Conservation (phyloP, 2,329 filamentous ascomycete genomes). For the Calonectria honghensis region DNA sequence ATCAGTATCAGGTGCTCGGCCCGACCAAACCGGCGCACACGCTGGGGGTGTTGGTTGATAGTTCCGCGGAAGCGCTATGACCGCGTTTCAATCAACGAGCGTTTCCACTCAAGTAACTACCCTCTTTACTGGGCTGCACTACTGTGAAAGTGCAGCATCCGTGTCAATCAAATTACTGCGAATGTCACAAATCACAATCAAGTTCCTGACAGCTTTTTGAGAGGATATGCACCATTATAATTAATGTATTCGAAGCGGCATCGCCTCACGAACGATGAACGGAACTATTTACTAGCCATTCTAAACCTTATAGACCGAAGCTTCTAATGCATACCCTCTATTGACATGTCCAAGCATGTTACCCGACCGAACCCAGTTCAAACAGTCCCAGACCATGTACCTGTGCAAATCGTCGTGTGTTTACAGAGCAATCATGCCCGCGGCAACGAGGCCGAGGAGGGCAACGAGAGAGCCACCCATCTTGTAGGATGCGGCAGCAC, state of each 20-base stretch:
- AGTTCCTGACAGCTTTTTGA: neutral
- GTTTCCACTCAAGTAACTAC: conserved; percentile 11
- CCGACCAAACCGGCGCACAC: neutral
- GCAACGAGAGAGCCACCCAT: conserved; percentile 47
- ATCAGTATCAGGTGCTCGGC: conserved; percentile 14
- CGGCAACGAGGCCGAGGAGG: conserved; percentile 50
- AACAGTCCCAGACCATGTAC: conserved; percentile 24
- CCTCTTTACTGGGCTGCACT: too few relatives aligned
- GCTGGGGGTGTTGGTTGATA: neutral
- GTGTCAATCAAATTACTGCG: neutral
- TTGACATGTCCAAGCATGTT: conserved; percentile 25
- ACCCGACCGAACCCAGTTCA: conserved; percentile 20
- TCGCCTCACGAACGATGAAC: conserved; percentile 46
- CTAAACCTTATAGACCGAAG: conserved; percentile 5
- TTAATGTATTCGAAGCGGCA: conserved; percentile 52
- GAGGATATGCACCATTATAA: conserved; percentile 52
- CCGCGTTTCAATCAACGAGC: conserved; percentile 4
- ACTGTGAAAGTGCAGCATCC: neutral
- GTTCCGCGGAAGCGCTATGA: neutral
- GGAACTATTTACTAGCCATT: conserved; percentile 46
- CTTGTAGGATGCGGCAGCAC: conserved; percentile 39
- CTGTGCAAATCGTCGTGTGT: conserved; percentile 25
- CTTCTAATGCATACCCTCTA: conserved; percentile 22
- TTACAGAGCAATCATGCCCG: conserved; percentile 52
- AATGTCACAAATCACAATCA: neutral